phyloP scores from a whole-genome alignment of 805 yeast species.

The Schizosaccharomyces lindneri region DNA sequence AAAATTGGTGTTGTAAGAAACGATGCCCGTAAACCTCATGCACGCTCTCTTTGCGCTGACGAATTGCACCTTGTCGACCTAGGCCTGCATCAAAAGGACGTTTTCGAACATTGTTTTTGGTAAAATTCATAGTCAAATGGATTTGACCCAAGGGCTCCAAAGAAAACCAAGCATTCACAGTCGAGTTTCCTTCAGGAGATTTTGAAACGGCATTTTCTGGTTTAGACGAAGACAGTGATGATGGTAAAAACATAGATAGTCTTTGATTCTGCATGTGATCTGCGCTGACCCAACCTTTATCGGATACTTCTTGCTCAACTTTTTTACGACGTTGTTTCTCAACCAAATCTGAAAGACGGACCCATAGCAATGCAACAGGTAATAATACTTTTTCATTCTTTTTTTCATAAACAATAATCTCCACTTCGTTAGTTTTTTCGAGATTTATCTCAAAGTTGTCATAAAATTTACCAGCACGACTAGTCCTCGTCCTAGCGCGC shows the following conservation, averaged over 20 bases:
- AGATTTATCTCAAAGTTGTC: conserved; percentile 63
- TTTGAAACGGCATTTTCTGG: conserved; percentile 14
- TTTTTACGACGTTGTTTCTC: conserved; percentile 85
- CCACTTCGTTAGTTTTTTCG: conserved; percentile 80
- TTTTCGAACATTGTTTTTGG: conserved; percentile 33
- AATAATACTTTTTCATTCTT: conserved; percentile 24
- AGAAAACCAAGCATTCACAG: conserved; percentile 62
- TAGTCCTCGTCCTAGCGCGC: conserved; percentile 45
- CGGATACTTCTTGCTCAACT: conserved; percentile 44
- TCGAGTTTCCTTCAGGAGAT: conserved; percentile 6
- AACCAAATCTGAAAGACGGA: conserved; percentile 67
- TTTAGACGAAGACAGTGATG: not conserved
- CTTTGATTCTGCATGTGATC: conserved; percentile 4
- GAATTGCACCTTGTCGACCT: conserved; percentile 94
- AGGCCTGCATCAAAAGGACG: conserved; percentile 22
- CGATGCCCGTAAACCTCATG: conserved; percentile 89
- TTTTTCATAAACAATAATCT: conserved; percentile 66
- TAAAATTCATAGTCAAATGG: conserved; percentile 50
- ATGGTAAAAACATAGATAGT: not conserved
- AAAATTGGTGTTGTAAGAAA: conserved; percentile 83
- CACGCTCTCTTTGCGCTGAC: conserved; percentile 63
- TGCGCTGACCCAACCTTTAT: conserved; percentile 76
- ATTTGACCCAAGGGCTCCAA: conserved; percentile 90
- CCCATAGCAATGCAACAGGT: conserved; percentile 88
- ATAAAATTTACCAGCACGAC: conserved; percentile 57